Evolutionary conservation across 331 rosid species (phyloP), one percentile per base, ranked within the genome.

Genomic region (Rosa hybrid): DNA sequence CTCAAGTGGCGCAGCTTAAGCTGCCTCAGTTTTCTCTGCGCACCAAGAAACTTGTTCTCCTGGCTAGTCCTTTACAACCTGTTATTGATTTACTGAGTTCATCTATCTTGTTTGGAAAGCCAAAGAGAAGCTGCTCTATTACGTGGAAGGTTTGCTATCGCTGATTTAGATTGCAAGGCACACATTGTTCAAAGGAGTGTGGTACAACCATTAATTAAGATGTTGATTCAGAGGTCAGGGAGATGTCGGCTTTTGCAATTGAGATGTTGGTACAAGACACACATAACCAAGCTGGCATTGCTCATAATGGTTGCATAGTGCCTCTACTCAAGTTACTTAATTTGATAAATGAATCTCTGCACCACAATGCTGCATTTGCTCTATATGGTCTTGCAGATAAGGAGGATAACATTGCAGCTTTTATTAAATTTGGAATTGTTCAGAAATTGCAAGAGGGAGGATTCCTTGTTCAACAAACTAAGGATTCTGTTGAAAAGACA

Each of bases 251-350:
- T 76, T 91, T 93, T 90, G 91, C 97, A 5, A 88, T 93, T 51
- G 97, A 94, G 83, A 88, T 94, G 78, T 81, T 93, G 90, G 94
- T 97, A 17, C 97, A 91, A 94, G 87, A 84, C 54, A 77, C 79
- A 23, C 87, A 84, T 74, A 84, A 76, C 79, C 84, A 84, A 84
- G 87, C 87, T 54, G 87, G 84, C 57, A 84, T 84, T 84, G 84
- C 73, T n/a, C 70, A 84, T 12, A 72, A 57, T 50, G 86, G 81
- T 70, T 67, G 84, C 67, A 77, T 86, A 10, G 14, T 18, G 71
- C 82, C 87, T 80, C 82, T 84, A 4, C 50, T 84, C n/a, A 65
- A 76, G 77, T 74, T 84, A 60, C 78, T 84, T 64, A 77, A 65
- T 5, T 84, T 82, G 4, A 46, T 77, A 79, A 84, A 80, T 51